Evolutionary conservation across 495 filamentous ascomycete species (phyloP), one percentile per base, ranked within the genome.

Genomic region (Alectoria sarmentosa): DNA sequence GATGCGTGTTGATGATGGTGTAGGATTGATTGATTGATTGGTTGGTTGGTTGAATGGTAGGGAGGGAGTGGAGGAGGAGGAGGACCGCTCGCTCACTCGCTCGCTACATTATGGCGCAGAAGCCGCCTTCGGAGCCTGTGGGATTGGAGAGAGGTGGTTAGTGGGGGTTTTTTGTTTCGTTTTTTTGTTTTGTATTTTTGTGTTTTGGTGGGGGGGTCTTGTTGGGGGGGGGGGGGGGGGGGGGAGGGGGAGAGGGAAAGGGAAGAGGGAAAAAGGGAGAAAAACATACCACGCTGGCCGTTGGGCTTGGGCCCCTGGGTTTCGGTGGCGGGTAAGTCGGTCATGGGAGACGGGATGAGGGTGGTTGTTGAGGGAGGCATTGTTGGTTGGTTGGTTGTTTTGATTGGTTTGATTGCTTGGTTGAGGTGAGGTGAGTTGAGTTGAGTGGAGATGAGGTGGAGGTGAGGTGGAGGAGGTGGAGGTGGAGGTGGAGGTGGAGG

Each of bases 21-120:
- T 15, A n/a, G 39, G 13, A 41, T 46, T 15, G 3, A 46, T 23
- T 4, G 42, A 23, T 5, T 3, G 19, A 23, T 23, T 21, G 15
- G 5, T 4, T 7, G 48, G 32, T 23, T 23, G 23, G 21, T 10
- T 36, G 9, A 48, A 0, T 58, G 56, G 15, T 6, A 57, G 21
- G 13, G 0, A 1, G 28, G n/a, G 10, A 26, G 11, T 34, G 36
- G 23, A 19, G 5, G 2, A n/a, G n/a, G n/a, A n/a, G n/a, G n/a
- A n/a, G n/a, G n/a, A n/a, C n/a, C n/a, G n/a, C n/a, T n/a, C n/a
- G n/a, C n/a, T n/a, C n/a, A n/a, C n/a, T n/a, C n/a, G n/a, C n/a
- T n/a, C n/a, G 21, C 59, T 61, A 69, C 67, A 69, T 69, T 56
- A 69, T 26, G 15, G 48, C 64, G 55, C 67, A 69, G 64, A 64